phyloP scores from a whole-genome alignment of 345 rosid genomes.

The Boechera divaricarpa region DNA sequence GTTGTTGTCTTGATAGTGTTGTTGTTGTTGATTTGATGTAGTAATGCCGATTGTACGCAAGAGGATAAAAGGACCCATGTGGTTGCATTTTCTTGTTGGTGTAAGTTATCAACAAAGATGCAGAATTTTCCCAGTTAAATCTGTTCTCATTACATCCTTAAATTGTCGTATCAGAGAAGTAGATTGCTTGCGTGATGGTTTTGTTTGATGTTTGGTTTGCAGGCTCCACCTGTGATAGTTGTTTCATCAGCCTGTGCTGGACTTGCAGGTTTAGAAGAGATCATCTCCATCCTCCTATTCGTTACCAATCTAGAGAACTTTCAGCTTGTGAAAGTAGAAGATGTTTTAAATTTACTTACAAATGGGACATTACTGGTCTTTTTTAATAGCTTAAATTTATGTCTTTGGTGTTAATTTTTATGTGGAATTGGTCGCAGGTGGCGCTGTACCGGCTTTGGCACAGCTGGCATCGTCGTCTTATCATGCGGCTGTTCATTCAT shows the following conservation, averaged over 20 bases:
- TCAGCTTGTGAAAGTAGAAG: too few relatives aligned
- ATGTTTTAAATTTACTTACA: too few relatives aligned
- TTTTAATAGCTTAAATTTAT: background rate
- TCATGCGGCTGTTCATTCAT: constrained; percentile 61
- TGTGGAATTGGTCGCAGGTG: constrained; percentile 53
- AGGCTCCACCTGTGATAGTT: constrained; percentile 88
- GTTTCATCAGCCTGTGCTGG: constrained; percentile 90
- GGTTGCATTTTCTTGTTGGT: constrained; percentile 89
- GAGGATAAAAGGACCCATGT: constrained; percentile 71
- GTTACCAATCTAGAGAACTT: background rate
- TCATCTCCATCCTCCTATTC: constrained; percentile 9
- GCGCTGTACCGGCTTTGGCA: constrained; percentile 75
- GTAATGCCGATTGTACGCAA: constrained; percentile 76
- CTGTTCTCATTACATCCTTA: background rate
- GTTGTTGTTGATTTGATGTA: constrained; percentile 43
- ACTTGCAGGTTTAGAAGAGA: constrained; percentile 57
- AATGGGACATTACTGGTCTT: too few relatives aligned
- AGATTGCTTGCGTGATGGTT: background rate
- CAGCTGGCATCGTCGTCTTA: constrained; percentile 78
- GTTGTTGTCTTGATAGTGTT: background rate
- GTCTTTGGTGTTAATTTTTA: background rate
- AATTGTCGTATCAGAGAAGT: background rate
- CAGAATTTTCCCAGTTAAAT: background rate
- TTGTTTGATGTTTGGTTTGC: constrained; percentile 36
- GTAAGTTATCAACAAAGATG: constrained; percentile 50